Percentiles rank a stretch among this genome's conserved stretches.
Conservation (phyloP, 208 protist genomes). For the Wallacemonas rigidus region DNA sequence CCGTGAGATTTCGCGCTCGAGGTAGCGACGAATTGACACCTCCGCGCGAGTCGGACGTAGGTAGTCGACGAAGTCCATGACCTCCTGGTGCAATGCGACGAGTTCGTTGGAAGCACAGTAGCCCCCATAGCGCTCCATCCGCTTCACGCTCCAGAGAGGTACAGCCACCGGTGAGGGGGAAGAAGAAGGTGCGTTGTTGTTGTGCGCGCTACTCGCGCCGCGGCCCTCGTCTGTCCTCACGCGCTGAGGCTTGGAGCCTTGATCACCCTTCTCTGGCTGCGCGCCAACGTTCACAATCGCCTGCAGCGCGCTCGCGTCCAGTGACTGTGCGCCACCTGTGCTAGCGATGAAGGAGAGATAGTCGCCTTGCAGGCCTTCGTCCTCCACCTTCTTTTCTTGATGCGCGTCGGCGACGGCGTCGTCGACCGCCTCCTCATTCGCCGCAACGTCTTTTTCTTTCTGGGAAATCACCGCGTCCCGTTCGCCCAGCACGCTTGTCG, state of each 20-base stretch:
- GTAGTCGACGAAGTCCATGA: constrained; percentile 81
- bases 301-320: constrained; percentile 38
- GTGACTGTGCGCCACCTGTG: constrained; percentile 8
- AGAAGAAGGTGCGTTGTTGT: background rate
- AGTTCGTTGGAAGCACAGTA: constrained; percentile 53
- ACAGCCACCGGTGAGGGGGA: constrained; percentile 24
- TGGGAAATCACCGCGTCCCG: background rate
- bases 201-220: background rate
- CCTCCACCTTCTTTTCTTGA: background rate
- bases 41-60: constrained; percentile 78
- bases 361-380: constrained; percentile 53
- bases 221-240: background rate
- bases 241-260: background rate
- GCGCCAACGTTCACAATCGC: constrained; percentile 31
- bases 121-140: constrained; percentile 42
- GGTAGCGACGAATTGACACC: constrained; percentile 69
- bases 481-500: background rate
- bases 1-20: constrained; percentile 58
- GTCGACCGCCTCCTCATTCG: background rate
- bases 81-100: constrained; percentile 85
- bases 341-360: constrained; percentile 43
- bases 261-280: background rate
- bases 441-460: background rate
- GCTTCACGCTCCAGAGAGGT: constrained; percentile 39
- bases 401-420: too few relatives aligned